Evolutionary conservation across 148 eudicot species (phyloP), one percentile per base, ranked within the genome.

Genomic region (Vaccinium vitisidaea): DNA sequence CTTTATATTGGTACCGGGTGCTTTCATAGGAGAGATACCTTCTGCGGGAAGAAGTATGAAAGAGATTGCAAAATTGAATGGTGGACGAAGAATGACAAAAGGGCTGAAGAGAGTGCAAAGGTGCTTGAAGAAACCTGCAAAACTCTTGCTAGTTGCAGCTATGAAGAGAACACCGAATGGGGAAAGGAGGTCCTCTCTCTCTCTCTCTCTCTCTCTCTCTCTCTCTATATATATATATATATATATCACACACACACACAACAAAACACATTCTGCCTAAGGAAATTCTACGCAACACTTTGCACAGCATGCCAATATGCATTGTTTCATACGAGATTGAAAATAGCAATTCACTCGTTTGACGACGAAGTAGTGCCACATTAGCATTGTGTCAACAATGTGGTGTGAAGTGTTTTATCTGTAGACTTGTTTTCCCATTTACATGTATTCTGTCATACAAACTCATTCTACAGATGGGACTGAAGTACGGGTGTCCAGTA

Each of bases 171-270:
- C 65, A 83, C 80, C 46, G 71, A 23, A 76, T 83, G 85, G 85
- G 85, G 85, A 76, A 76, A 83, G 25, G 80, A 83, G 85, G 85
- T 83, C 5, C 59, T 27, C 70, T 54, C 80, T 55, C 69, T 58
- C 52, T 8, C 50, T 2, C 49, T 32, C 2, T 32, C 2, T 32
- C 2, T 32, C 36, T 48, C 43, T 43, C 54, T 6, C 58, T 23
- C 83, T 18, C 69, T 58, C 52, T 8, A 27, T 2, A 25, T 32
- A 1, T 32, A 1, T 32, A 1, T 32, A 32, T 32, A 32, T 32
- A 32, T 32, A 32, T 32, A 32, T 32, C 77, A 73, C 27, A 36
- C 9, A 39, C 52, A 43, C 77, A 43, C 73, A 3, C 36, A n/a
- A 8, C 25, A 11, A 39, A 39, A 39, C 43, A 39, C 43, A 39